Evolutionary conservation across 1,284 basidiomycete species (phyloP), one percentile per base, ranked within the genome.

Genomic region (Ustilago lituana): DNA sequence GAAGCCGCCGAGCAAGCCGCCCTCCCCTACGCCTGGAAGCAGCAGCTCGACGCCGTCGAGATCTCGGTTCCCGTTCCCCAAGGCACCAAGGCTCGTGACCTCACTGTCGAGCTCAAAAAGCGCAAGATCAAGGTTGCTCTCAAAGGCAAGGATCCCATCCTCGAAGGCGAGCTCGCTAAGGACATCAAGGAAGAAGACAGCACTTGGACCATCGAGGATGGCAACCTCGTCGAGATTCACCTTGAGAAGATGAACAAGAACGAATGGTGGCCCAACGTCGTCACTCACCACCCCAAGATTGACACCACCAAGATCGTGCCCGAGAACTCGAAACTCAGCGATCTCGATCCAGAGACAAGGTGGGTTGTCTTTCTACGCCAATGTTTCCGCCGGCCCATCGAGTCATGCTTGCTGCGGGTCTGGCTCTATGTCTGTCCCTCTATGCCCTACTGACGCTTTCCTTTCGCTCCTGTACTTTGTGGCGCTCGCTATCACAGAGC

Each of bases 231-330:
- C 45, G 84, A 87, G 27, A 86, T 95, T 53, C 91, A 93, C 78
- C 86, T 96, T 32, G 93, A 96, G 82, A 96, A 96, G 83, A 76
- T 90, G 53, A 92, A 93, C 83, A 84, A 89, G 74, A 88, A 90
- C 83, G 88, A 91, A 55, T 98, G 96, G 96, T 99, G 96, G 96
- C 92, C 93, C 81, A 94, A 98, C 81, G 91, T 98, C 63, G 85
- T 98, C 59, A 91, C 90, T 2, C 91, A 94, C 79, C 93, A 97
- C 78, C 94, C 96, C 10, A 96, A 94, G 86, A 91, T 98, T 85
- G 92, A 98, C 82, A 98, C 94, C 11, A 91, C 88, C 47, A 98
- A 98, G 86, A 97, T 99, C 74, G 89, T 91, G 72, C 96, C 96
- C 0, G 89, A 91, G 77, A 95, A 96, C 82, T 94, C 94, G 77